A percentile compares a stretch with the other conserved stretches of the same genome.
phyloP scores from a whole-genome alignment of 2,329 filamentous ascomycete species.

The Elsinoe batatas region DNA sequence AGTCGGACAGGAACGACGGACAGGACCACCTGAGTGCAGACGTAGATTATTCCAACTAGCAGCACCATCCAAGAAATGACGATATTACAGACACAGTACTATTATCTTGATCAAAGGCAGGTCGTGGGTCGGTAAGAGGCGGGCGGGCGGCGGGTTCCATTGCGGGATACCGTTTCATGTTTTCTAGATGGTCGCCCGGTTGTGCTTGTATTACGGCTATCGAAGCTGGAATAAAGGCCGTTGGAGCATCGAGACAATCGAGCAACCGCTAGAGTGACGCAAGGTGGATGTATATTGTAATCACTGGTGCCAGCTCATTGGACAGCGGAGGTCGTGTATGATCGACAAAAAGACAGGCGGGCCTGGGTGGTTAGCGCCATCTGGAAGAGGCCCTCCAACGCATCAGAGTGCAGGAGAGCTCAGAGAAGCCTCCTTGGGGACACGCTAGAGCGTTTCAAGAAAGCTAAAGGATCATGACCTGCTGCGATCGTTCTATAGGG shows the following conservation, averaged over 20 bases:
- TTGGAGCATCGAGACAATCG: constrained; percentile 7
- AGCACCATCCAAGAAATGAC: constrained; percentile 5
- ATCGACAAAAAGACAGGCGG: constrained; percentile 6
- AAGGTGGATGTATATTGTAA: not conserved
- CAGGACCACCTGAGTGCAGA: not conserved
- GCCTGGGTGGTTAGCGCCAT: not conserved
- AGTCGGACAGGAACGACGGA: constrained; percentile 3
- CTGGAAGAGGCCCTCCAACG: not conserved
- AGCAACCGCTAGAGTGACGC: constrained; percentile 7
- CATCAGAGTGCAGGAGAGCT: constrained; percentile 4
- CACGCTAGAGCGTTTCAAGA: constrained; percentile 11
- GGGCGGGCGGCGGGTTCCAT: constrained; percentile 1
- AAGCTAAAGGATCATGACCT: constrained; percentile 6
- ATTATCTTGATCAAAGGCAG: not conserved
- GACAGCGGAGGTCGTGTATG: not conserved
- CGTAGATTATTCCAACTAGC: constrained; percentile 8
- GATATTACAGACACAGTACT: not conserved
- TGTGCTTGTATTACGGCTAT: not conserved
- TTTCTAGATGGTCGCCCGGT: constrained; percentile 9
- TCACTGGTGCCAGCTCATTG: not conserved
- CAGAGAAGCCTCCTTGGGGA: not conserved
- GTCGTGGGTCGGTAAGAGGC: constrained; percentile 1
- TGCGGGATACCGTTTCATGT: constrained; percentile 8
- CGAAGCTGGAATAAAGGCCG: constrained; percentile 1
- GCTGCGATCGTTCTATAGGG: not conserved